Percentiles rank a stretch among this genome's conserved stretches.
Conservation (phyloP, 2,329 filamentous ascomycete genomes). For the Mycocentrospora acerina region DNA sequence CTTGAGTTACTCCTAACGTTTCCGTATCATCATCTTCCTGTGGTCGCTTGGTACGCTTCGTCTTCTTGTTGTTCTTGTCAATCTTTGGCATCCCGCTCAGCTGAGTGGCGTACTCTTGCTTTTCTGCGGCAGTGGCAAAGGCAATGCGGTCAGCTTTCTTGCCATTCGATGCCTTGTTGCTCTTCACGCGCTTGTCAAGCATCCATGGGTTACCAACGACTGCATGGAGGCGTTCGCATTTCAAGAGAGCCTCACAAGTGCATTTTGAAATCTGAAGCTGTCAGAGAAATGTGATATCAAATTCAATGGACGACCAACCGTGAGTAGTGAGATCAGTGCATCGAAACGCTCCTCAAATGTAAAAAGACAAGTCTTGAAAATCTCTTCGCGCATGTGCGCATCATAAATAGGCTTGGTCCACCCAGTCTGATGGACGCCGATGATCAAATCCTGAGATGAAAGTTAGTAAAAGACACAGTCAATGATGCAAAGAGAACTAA, state of each 20-base stretch:
- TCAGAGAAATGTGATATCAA: too few species aligned
- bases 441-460: not conserved
- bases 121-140: not conserved
- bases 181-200: constrained; percentile 6
- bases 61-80: not conserved
- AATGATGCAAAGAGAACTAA: not conserved
- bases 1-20: too few species aligned
- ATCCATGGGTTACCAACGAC: constrained; percentile 8
- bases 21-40: not conserved
- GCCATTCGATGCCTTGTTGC: constrained; percentile 9
- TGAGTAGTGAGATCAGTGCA: constrained; percentile 6
- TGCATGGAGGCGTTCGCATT: constrained; percentile 5
- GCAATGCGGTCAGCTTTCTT: not conserved
- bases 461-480: not conserved
- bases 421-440: constrained; percentile 8
- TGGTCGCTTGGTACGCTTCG: not conserved
- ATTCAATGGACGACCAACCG: constrained; percentile 1
- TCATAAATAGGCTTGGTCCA: constrained; percentile 11
- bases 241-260: constrained; percentile 13
- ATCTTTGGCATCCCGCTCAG: not conserved
- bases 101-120: not conserved
- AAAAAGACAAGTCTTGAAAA: constrained; percentile 8
- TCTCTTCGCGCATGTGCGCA: constrained; percentile 3
- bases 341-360: constrained; percentile 13
- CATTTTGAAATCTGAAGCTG: constrained; percentile 12